Percentiles rank a stretch among this genome's conserved stretches.
These are phyloP conservation scores for Papiliotrema laurentii DNA, from an alignment of 1,284 basidiomycete genomes.

Conservation along the genomic window DNA sequence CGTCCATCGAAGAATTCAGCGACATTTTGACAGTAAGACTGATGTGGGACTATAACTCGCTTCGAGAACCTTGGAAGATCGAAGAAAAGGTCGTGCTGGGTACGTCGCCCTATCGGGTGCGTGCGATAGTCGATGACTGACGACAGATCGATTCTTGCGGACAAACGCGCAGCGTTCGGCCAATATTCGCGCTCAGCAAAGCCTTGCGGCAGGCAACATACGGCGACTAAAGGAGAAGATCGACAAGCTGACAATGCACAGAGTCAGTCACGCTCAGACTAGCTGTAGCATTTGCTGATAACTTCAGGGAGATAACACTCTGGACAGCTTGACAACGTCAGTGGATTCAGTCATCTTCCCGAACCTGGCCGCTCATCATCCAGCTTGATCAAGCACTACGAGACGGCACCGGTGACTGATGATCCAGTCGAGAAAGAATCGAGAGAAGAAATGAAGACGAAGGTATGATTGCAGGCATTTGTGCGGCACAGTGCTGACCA, in stretches of 20 bases:
- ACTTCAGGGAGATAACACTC: constrained; percentile 26
- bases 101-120: constrained; percentile 11
- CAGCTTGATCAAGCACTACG: constrained; percentile 29
- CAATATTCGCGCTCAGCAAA: constrained; percentile 33
- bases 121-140: neutral
- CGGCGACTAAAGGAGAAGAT: constrained; percentile 31
- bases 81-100: constrained; percentile 35
- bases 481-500: too few species aligned
- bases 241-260: constrained; percentile 23
- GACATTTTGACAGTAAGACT: constrained; percentile 33
- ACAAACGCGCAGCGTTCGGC: constrained; percentile 27
- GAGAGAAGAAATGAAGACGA: constrained; percentile 25
- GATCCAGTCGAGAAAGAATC: constrained; percentile 14
- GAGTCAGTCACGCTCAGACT: too few species aligned
- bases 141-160: constrained; percentile 35
- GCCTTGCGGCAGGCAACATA: constrained; percentile 23
- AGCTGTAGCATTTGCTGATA: too few species aligned
- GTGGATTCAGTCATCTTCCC: too few species aligned
- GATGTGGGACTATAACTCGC: constrained; percentile 15
- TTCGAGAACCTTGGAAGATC: constrained; percentile 29
- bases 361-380: too few species aligned
- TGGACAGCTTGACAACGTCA: constrained; percentile 21
- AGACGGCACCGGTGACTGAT: constrained; percentile 3
- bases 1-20: constrained; percentile 21
- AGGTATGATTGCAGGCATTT: constrained; percentile 16